Evolutionary conservation across 371 early-diverging fungal genomes (phyloP).

Genomic region (Umbelopsis sp.): DNA sequence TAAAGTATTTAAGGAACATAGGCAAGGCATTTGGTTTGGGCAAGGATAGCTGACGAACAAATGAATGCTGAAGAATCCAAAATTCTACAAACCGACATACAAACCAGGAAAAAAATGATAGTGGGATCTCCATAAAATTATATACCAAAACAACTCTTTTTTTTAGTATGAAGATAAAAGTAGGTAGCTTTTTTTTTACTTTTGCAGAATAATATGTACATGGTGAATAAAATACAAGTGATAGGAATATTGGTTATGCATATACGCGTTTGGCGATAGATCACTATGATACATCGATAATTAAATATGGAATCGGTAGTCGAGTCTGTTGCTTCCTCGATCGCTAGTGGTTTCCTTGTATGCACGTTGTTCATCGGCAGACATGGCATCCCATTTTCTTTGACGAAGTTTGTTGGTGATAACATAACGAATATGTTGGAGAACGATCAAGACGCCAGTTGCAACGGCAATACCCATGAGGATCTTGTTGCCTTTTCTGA

Average conservation of each 20-base stretch:
- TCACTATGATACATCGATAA: background rate
- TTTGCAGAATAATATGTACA: background rate
- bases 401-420: constrained; percentile 16
- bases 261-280: background rate
- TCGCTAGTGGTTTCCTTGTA: constrained; percentile 15
- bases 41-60: too few relatives aligned
- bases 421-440: constrained; percentile 8
- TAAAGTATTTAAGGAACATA: too few relatives aligned
- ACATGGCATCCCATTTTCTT: constrained; percentile 6
- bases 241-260: background rate
- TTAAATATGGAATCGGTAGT: constrained; percentile 16
- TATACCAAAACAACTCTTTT: too few relatives aligned
- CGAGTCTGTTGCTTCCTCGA: constrained; percentile 17
- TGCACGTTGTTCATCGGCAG: constrained; percentile 6
- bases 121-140: too few relatives aligned
- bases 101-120: too few relatives aligned
- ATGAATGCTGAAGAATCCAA: too few relatives aligned
- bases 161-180: too few relatives aligned
- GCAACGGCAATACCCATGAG: constrained; percentile 6
- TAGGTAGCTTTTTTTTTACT: too few relatives aligned
- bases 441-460: constrained; percentile 1
- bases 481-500: constrained; percentile 18
- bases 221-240: constrained; percentile 4
- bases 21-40: too few relatives aligned
- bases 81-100: too few relatives aligned